These are phyloP conservation scores for Penicillium maclennaniae DNA, from an alignment of 495 filamentous ascomycete species.

Conservation along the genomic window DNA sequence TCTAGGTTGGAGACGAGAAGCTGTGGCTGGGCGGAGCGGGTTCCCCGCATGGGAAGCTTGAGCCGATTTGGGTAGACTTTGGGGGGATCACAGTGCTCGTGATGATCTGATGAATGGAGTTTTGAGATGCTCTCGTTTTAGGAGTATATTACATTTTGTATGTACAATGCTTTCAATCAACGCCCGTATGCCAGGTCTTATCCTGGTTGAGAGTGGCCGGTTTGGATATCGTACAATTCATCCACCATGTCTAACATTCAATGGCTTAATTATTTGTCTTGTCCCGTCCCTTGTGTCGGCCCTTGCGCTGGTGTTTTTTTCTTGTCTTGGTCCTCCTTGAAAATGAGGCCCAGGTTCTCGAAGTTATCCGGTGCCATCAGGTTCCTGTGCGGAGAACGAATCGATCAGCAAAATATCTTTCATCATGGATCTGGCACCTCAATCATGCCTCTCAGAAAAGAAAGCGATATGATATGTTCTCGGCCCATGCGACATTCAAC, in stretches of 20 bases:
- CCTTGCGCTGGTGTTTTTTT: not conserved
- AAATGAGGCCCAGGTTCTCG: conserved; percentile 81
- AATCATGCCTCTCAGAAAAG: not conserved
- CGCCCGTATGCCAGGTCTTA: conserved; percentile 8
- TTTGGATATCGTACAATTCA: conserved; percentile 22
- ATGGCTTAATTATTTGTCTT: conserved; percentile 5
- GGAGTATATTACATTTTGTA: conserved; percentile 14
- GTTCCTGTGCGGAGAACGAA: conserved; percentile 54
- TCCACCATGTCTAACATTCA: not conserved
- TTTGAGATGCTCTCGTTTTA: not conserved
- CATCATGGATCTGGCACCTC: not conserved
- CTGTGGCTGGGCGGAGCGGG: conserved; percentile 17
- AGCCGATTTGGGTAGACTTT: conserved; percentile 5
- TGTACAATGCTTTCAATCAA: conserved; percentile 21
- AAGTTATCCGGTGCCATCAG: conserved; percentile 94
- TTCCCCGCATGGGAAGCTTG: conserved; percentile 20
- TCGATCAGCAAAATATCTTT: conserved; percentile 3
- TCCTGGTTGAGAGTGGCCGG: conserved; percentile 1
- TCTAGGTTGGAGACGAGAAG: conserved; percentile 11
- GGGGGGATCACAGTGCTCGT: not conserved
- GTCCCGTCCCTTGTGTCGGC: conserved; percentile 4
- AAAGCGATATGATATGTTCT: not conserved
- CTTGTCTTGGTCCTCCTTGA: conserved; percentile 40
- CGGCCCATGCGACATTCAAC: conserved; percentile 24
- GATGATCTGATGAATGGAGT: not conserved